A percentile compares a stretch with the other conserved stretches of the same genome.
Evolutionary conservation across 208 protist genomes (phyloP).

Genomic region (Leishmania braziliensis): DNA sequence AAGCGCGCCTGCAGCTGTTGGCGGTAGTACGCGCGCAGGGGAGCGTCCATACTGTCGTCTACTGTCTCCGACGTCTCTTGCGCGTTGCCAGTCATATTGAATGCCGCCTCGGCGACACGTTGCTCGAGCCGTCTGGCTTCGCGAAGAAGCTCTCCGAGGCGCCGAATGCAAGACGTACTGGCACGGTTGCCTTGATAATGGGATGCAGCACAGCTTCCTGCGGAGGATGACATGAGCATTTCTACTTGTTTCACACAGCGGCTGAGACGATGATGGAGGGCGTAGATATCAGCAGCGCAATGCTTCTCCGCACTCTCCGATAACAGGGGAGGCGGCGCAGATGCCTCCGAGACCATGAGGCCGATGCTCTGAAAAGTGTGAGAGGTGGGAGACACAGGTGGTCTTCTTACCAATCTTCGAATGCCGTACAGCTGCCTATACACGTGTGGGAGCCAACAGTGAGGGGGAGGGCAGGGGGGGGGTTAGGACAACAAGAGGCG

Average conservation of each 20-base stretch:
- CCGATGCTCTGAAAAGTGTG: neutral
- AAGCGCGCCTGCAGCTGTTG: constrained; percentile 21
- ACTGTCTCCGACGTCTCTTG: neutral
- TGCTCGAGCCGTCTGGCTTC: constrained; percentile 12
- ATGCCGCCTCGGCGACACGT: neutral
- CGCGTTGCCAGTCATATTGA: neutral
- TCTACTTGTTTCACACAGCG: constrained; percentile 6
- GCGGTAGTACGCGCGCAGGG: constrained; percentile 21
- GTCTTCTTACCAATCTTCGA: neutral
- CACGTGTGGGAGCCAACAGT: neutral
- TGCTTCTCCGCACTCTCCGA: constrained; percentile 2
- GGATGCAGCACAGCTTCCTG: neutral
- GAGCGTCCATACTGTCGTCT: neutral
- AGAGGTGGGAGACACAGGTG: neutral
- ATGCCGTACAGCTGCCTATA: neutral
- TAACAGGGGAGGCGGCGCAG: neutral
- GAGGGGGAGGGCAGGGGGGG: neutral
- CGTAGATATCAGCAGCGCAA: constrained; percentile 22
- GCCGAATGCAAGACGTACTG: constrained; percentile 5
- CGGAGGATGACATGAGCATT: neutral
- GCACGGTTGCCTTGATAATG: neutral
- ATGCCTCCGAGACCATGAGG: neutral
- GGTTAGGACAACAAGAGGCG: neutral
- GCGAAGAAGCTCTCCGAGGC: constrained; percentile 18
- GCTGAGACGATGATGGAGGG: constrained; percentile 15